These are phyloP conservation scores for Auriscalpium microsporum DNA, from an alignment of 768 basidiomycete species.

Conservation along the genomic window DNA sequence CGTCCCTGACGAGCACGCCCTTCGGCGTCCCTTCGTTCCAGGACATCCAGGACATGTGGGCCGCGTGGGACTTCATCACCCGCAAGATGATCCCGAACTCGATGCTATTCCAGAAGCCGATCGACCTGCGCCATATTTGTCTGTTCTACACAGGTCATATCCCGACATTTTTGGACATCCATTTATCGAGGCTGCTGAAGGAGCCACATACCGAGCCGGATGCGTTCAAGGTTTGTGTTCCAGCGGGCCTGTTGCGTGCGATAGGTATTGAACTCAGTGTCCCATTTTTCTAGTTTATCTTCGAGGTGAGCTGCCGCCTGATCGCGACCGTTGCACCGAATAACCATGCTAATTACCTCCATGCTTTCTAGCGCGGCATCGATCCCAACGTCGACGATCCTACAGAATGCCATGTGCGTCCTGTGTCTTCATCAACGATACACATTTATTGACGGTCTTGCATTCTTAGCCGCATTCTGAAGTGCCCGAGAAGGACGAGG, in stretches of 20 bases:
- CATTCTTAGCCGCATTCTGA: slow-evolving; percentile 68
- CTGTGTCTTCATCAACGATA: not conserved
- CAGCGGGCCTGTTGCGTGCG: not conserved
- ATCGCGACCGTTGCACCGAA: not conserved
- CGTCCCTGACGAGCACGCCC: slow-evolving; percentile 27
- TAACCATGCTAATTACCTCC: slow-evolving; percentile 28
- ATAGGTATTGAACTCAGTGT: not conserved
- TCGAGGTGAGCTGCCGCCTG: slow-evolving; percentile 43
- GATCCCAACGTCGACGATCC: slow-evolving; percentile 94
- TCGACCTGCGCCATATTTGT: slow-evolving; percentile 90
- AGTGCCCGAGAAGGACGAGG: slow-evolving; percentile 70
- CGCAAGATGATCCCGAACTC: slow-evolving; percentile 77
- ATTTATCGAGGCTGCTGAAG: slow-evolving; percentile 63
- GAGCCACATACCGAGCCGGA: slow-evolving; percentile 82
- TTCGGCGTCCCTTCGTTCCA: slow-evolving; percentile 63
- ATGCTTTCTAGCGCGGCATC: slow-evolving; percentile 60
- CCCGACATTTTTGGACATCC: slow-evolving; percentile 86
- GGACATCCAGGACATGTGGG: slow-evolving; percentile 85
- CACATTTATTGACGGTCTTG: not conserved
- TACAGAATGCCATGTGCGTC: slow-evolving; percentile 69
- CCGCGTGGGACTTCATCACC: slow-evolving; percentile 81
- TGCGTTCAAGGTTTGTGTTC: slow-evolving; percentile 52
- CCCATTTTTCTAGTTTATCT: slow-evolving; percentile 44
- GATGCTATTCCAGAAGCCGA: slow-evolving; percentile 86
- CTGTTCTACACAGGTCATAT: slow-evolving; percentile 97